Base-by-base conservation (phyloP, 305 asterid species). In the Stenogyne calaminthoides region DNA sequence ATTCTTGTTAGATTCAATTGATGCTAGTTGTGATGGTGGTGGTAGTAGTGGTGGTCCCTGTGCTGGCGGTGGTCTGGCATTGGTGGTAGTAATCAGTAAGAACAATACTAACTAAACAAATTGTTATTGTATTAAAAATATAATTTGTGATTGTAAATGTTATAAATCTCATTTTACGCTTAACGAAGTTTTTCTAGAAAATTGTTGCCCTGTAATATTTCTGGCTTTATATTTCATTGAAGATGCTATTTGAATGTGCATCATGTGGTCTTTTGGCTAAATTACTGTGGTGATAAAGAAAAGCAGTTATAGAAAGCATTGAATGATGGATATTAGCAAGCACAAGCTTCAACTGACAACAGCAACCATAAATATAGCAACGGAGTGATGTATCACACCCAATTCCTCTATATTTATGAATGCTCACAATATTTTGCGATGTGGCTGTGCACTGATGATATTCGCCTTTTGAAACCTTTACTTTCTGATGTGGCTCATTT, bases 41-140 rank as follows among this genome's bases (percentile, higher is more conserved):
- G 16, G 18, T 46, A 46, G 52, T 46, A 5, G 55, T 47, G 6
- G 19, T 47, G 55, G 55, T 5, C 1, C 15, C 20, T 47, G 20
- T 47, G 55, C 55, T 11, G 52, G 5, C 5, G 52, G 52, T 46
- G 52, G 52, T 3, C 52, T 46, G 52, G 52, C 6, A 12, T 12
- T 69, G 27, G 22, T n/a, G 18, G 55, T 19, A 14, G 54, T 69
- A n/a, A 15, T 25, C 75, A 58, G 58, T 39, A 70, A 58, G 40
- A 69, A 69, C 14, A 55, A 56, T 9, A 25, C 66, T 42, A 25
- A 27, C 49, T 15, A 42, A 25, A 42, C 15, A 63, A 19, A 15
- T 61, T 25, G n/a, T 47, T 62, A 19, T 47, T 16, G 37, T 63
- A 63, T 11, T 9, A 12, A 9, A 72, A 51, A 36, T 14, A n/a